Evolutionary conservation across 345 rosid genomes (phyloP).

Genomic region (Durio zibethinus): DNA sequence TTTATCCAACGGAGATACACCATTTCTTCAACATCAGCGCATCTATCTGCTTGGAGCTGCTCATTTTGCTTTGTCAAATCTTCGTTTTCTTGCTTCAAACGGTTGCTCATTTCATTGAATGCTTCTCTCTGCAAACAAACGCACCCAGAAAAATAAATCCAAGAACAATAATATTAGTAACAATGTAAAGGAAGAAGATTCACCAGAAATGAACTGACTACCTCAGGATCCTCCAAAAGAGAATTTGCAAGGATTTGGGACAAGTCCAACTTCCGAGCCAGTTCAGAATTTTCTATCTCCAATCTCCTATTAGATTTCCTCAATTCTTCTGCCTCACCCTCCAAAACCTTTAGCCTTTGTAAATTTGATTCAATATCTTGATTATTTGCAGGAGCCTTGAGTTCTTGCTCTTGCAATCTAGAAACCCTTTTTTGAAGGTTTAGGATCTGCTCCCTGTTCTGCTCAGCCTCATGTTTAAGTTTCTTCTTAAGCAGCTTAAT

Average conservation of each 20-base stretch:
- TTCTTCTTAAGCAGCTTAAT: conserved; percentile 63
- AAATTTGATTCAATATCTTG: conserved; percentile 33
- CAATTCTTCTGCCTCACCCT: conserved; percentile 64
- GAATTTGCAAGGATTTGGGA: conserved; percentile 55
- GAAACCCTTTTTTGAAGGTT: conserved; percentile 58
- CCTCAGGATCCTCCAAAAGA: conserved; percentile 63
- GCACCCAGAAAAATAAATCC: background rate
- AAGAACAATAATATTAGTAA: background rate
- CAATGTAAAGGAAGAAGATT: background rate
- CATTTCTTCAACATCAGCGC: conserved; percentile 63
- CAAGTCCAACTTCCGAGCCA: conserved; percentile 52
- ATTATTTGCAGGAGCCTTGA: conserved; percentile 28
- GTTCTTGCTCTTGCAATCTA: conserved; percentile 60
- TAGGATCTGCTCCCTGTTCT: conserved; percentile 63
- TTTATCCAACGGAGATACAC: conserved; percentile 92
- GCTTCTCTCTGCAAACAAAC: conserved; percentile 46
- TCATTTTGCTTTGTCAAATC: conserved; percentile 53
- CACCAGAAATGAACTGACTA: conserved; percentile 15
- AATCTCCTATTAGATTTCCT: conserved; percentile 48
- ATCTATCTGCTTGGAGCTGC: conserved; percentile 65
- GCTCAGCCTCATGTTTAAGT: conserved; percentile 64
- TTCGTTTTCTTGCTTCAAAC: conserved; percentile 52
- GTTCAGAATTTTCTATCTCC: conserved; percentile 58
- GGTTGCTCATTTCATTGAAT: conserved; percentile 40
- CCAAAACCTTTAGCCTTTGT: conserved; percentile 57